Conservation (phyloP, 148 eudicot genomes). For the Vaccinium vitisidaea region DNA sequence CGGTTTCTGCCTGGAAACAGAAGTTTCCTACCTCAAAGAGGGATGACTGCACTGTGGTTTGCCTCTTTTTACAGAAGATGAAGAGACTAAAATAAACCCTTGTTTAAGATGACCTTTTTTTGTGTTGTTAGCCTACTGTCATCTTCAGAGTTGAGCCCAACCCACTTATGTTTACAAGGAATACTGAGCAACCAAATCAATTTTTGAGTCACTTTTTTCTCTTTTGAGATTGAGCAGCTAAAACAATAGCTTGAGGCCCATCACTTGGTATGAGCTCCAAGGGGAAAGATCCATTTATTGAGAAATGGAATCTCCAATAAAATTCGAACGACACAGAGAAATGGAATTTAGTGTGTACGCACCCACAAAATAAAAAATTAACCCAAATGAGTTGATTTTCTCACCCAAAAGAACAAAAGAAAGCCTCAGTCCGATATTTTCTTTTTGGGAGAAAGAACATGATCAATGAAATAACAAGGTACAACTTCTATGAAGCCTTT, state of each 20-base stretch:
- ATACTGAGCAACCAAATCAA: neutral
- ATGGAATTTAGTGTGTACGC: neutral
- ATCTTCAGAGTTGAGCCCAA: neutral
- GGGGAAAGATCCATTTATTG: neutral
- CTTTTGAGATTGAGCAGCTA: neutral
- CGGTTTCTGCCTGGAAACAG: constrained; percentile 51
- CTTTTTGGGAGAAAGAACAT: neutral
- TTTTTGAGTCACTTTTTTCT: neutral
- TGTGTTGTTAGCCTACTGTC: neutral
- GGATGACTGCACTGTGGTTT: constrained; percentile 69
- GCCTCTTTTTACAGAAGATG: constrained; percentile 53
- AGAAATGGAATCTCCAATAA: too few species aligned
- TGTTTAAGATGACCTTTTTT: neutral
- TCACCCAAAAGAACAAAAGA: neutral
- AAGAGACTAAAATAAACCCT: constrained; percentile 7
- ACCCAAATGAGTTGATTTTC: neutral
- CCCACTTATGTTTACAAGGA: neutral
- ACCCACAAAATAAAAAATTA: neutral
- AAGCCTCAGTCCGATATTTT: neutral
- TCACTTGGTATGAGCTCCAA: neutral
- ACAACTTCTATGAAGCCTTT: too few species aligned
- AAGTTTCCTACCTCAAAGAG: constrained; percentile 55
- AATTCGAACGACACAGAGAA: neutral
- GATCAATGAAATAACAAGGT: neutral
- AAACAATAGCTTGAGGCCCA: neutral